Conservation (phyloP, 2,329 filamentous ascomycete genomes). For the Xylaria arbuscula region DNA sequence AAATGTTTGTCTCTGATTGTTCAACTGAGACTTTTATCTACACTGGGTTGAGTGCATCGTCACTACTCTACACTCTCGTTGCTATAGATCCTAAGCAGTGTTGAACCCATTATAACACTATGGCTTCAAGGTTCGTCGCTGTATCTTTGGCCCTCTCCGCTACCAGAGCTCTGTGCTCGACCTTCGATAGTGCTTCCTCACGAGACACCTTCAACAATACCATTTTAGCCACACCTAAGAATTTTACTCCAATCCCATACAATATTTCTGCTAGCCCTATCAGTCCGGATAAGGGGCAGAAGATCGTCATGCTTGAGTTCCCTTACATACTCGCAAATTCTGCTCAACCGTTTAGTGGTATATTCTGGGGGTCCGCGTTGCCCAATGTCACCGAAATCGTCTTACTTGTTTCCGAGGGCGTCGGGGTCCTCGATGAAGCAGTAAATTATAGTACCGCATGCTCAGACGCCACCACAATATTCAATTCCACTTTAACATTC, state of each 20-base stretch:
- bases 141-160: background rate
- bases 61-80: background rate
- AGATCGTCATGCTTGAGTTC: background rate
- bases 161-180: background rate
- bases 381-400: background rate
- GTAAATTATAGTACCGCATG: background rate
- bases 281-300: background rate
- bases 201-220: background rate
- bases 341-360: background rate
- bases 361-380: background rate
- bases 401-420: background rate
- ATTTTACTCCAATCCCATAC: background rate
- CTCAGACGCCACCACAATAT: background rate
- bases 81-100: background rate
- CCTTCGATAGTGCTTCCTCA: background rate
- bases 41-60: too few species aligned
- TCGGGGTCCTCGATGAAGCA: background rate
- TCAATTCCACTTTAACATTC: background rate
- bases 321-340: background rate
- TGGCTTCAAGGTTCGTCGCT: background rate
- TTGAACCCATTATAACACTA: background rate
- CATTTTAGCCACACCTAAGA: background rate
- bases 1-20: background rate
- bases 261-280: background rate
- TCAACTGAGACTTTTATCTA: background rate